phyloP scores from a whole-genome alignment of 2,329 filamentous ascomycete genomes.

The Diaporthe vexans region DNA sequence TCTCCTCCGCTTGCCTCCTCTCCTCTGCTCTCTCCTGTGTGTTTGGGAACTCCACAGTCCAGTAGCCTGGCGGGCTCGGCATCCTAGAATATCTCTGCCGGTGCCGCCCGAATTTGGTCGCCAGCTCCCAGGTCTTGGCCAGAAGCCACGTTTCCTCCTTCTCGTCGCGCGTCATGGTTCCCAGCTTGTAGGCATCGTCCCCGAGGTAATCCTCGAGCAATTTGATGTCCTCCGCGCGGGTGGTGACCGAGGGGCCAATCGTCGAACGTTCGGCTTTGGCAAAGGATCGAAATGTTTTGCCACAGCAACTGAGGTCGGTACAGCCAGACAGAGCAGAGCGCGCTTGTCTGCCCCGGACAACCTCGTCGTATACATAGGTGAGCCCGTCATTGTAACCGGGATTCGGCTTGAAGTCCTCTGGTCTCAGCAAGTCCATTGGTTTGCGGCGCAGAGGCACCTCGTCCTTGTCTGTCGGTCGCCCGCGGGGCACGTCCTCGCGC shows the following conservation, averaged over 20 bases:
- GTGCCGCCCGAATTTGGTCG: constrained; percentile 83
- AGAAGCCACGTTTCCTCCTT: constrained; percentile 78
- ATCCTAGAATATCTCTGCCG: constrained; percentile 79
- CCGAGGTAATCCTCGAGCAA: constrained; percentile 71
- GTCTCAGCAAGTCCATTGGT: constrained; percentile 68
- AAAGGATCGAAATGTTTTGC: constrained; percentile 77
- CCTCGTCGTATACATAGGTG: constrained; percentile 80
- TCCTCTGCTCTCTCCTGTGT: constrained; percentile 84
- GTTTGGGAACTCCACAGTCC: constrained; percentile 88
- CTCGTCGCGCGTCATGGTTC: constrained; percentile 70
- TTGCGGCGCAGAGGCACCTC: constrained; percentile 65
- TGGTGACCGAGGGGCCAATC: constrained; percentile 53
- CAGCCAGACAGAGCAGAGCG: constrained; percentile 82
- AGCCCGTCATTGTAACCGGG: constrained; percentile 78
- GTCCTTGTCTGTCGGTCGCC: constrained; percentile 26
- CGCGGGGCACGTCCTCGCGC: constrained; percentile 39
- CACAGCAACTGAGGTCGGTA: constrained; percentile 82
- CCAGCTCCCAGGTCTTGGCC: constrained; percentile 80
- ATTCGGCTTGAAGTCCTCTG: constrained; percentile 88
- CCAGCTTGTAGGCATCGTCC: constrained; percentile 70
- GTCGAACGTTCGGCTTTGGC: constrained; percentile 64
- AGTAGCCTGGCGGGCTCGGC: constrained; percentile 87
- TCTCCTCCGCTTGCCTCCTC: constrained; percentile 72
- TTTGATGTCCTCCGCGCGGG: constrained; percentile 57
- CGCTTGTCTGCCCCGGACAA: constrained; percentile 78